Base-by-base conservation (phyloP, 108 stramenopile genomes). In the Nitzschia sp. region DNA sequence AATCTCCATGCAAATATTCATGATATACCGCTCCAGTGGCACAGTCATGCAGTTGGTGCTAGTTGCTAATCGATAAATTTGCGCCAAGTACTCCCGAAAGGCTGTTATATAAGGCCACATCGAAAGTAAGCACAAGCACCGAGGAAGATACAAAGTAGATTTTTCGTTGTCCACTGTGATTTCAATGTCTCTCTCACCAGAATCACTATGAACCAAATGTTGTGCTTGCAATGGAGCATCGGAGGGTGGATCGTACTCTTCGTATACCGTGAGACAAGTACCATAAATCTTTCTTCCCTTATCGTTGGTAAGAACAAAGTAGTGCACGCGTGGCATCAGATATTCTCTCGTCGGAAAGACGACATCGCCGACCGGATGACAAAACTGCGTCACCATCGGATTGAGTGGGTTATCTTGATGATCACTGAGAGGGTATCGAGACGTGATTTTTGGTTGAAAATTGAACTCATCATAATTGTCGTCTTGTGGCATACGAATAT, bases 11-110 rank as follows among this genome's bases (percentile, higher is more conserved):
- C 96, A 92, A 44, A 99, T 89, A 71, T 98, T 99, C 68, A 84
- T 75, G 72, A 99, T 83, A 62, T 97, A 97, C 28, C 97, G 83
- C 72, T 99, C 98, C 44, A 99, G 80, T 13, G 98, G 98, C 26
- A 90, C 82, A 45, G 73, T 82, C 90, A 97, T 92, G 36, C 91
- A 67, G 65, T 83, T 71, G 9, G 97, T 90, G 28, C 87, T 81
- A 0, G 96, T 88, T 9, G 92, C 94, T 66, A 99, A 69, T 53
- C 95, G 85, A 79, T 98, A 99, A 16, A 97, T 69, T 69, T 97
- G 94, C 17, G 93, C 88, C 45, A 98, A 69, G 65, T 93, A 96
- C 29, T 87, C 83, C 35, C 92, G 88, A 77, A 94, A 97, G 23
- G 93, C 86, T 44, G 65, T 87, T 67, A 95, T 83, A 75, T 97